phyloP scores from a whole-genome alignment of 306 rosid species.

The Prunus mongolica region DNA sequence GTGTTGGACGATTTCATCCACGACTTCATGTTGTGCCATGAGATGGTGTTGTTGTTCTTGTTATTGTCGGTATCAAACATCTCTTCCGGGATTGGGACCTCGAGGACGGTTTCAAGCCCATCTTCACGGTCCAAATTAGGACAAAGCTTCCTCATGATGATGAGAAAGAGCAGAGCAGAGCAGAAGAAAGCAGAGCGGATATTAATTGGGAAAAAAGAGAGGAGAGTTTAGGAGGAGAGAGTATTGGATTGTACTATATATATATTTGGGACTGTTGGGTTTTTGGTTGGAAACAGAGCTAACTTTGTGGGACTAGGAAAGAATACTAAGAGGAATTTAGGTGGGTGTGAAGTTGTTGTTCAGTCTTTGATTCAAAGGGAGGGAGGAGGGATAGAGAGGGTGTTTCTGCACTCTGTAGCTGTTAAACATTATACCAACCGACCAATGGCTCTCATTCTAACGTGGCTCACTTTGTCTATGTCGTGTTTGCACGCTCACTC shows the following conservation, averaged over 20 bases:
- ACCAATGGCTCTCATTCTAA: slow-evolving; percentile 39
- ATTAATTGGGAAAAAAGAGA: background rate
- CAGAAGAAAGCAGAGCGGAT: no score
- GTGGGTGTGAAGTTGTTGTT: background rate
- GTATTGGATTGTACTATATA: background rate
- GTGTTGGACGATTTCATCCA: slow-evolving; percentile 63
- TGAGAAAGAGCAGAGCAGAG: slow-evolving; percentile 1
- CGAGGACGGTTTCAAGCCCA: slow-evolving; percentile 92
- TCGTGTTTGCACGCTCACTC: slow-evolving; percentile 93
- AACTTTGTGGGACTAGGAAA: slow-evolving; percentile 2
- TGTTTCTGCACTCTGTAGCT: slow-evolving; percentile 1
- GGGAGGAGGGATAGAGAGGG: background rate
- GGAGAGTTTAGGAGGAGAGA: background rate
- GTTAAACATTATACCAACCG: slow-evolving; percentile 45
- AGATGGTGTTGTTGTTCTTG: slow-evolving; percentile 37
- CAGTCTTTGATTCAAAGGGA: slow-evolving; percentile 33
- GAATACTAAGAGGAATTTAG: slow-evolving; percentile 3
- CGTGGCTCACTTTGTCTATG: slow-evolving; percentile 66
- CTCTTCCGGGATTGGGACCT: slow-evolving; percentile 92
- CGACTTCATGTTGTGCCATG: slow-evolving; percentile 78
- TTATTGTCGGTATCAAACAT: slow-evolving; percentile 34
- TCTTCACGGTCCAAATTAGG: slow-evolving; percentile 87
- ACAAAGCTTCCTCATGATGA: slow-evolving; percentile 82
- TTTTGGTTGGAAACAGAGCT: slow-evolving; percentile 7
- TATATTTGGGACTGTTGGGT: background rate